Percentiles rank a stretch among this genome's conserved stretches.
Evolutionary conservation across 768 basidiomycete genomes (phyloP).

Genomic region (Pisolithus orientalis): DNA sequence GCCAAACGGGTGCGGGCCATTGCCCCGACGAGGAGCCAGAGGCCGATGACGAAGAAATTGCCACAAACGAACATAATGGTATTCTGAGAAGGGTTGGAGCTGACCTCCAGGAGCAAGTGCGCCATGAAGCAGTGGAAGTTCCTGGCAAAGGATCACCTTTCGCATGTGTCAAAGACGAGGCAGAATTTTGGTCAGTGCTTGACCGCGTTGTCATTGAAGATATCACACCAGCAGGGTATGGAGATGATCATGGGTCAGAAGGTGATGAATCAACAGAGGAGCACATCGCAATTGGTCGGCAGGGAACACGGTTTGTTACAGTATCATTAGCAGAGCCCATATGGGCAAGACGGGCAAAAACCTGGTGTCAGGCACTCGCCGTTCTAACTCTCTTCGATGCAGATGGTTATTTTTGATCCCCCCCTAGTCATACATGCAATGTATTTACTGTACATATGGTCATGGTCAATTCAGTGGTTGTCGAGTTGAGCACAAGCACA

Average conservation of each 20-base stretch:
- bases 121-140: background rate
- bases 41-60: slow-evolving; percentile 3
- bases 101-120: background rate
- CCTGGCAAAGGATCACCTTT: slow-evolving; percentile 4
- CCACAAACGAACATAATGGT: background rate
- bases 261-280: background rate
- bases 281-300: background rate
- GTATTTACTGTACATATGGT: no score
- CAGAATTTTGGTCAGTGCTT: background rate
- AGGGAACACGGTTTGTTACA: slow-evolving; percentile 1
- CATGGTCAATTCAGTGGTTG: background rate
- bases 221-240: slow-evolving; percentile 7
- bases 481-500: background rate
- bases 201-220: background rate
- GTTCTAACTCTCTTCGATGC: slow-evolving; percentile 2
- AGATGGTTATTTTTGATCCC: background rate
- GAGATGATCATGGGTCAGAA: slow-evolving; percentile 7
- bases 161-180: background rate
- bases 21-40: background rate
- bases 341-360: slow-evolving; percentile 10
- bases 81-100: background rate
- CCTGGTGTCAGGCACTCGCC: slow-evolving; percentile 10
- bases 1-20: slow-evolving; percentile 9
- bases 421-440: no score
- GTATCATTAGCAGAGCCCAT: slow-evolving; percentile 8